These are phyloP conservation scores for Rubia balearica DNA, from an alignment of 305 asterid species.

Conservation along the genomic window DNA sequence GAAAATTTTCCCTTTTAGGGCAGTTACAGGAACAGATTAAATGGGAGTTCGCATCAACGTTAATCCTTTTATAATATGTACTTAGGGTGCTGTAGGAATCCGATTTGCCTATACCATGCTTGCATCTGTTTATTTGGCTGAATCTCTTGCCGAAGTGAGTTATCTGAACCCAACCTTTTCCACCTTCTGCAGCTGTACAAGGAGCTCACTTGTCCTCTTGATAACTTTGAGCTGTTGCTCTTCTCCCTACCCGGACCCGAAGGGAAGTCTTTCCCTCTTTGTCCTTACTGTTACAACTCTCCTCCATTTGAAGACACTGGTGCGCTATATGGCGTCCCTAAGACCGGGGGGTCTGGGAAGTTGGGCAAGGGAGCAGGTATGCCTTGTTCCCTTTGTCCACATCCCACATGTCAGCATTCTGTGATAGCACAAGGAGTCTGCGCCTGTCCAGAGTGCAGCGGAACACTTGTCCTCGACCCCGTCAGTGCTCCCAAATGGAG, in stretches of 20 bases:
- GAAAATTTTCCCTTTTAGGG: neutral
- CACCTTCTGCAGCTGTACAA: constrained; percentile 59
- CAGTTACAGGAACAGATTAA: neutral
- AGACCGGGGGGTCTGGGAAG: constrained; percentile 36
- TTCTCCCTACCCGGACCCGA: constrained; percentile 75
- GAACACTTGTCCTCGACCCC: constrained; percentile 82
- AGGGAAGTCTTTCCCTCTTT: constrained; percentile 74
- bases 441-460: constrained; percentile 89
- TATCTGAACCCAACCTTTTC: neutral
- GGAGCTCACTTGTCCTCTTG: constrained; percentile 89
- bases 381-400: constrained; percentile 94
- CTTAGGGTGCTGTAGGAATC: neutral
- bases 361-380: constrained; percentile 81
- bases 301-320: constrained; percentile 82
- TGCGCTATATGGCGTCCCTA: constrained; percentile 53
- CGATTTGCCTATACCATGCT: neutral
- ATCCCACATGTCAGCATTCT: constrained; percentile 80
- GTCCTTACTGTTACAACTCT: constrained; percentile 83
- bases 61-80: neutral
- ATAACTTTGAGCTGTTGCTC: constrained; percentile 79
- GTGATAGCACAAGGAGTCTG: constrained; percentile 80
- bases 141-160: constrained; percentile 3
- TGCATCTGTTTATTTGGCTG: neutral
- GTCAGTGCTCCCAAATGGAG: constrained; percentile 89
- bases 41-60: neutral